A percentile compares a stretch with the other conserved stretches of the same genome.
These are phyloP conservation scores for Panaeolus papilionaceus DNA, from an alignment of 768 basidiomycete species.

Conservation along the genomic window DNA sequence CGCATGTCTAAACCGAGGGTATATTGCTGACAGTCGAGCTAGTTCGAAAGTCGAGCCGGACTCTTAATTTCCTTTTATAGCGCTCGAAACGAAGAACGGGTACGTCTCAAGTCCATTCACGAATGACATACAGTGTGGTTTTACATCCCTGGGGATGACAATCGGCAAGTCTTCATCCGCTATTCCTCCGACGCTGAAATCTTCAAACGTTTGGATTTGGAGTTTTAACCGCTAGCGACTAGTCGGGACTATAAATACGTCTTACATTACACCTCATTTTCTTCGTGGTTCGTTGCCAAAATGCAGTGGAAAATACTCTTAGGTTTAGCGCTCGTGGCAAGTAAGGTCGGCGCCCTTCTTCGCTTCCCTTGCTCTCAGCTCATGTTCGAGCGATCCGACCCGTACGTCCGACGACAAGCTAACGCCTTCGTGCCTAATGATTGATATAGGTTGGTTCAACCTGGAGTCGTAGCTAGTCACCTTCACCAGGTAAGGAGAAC, in stretches of 20 bases:
- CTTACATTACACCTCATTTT: neutral
- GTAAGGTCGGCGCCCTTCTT: conserved; percentile 24
- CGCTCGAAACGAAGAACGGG: neutral
- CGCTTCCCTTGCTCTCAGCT: conserved; percentile 32
- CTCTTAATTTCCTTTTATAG: neutral
- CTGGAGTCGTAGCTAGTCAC: conserved; percentile 26
- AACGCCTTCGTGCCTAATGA: neutral
- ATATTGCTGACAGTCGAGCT: neutral
- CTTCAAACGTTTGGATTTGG: neutral
- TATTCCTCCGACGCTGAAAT: neutral
- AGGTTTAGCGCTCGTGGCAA: conserved; percentile 10
- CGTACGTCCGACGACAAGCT: conserved; percentile 17
- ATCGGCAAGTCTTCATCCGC: neutral
- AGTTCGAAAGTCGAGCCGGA: neutral
- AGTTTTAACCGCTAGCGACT: neutral
- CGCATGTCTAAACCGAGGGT: neutral
- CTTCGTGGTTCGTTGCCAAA: neutral
- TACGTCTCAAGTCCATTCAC: neutral
- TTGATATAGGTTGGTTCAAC: conserved; percentile 23
- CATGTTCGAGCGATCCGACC: conserved; percentile 29
- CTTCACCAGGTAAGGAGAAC: conserved; percentile 22
- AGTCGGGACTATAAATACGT: neutral
- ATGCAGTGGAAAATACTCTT: conserved; percentile 12
- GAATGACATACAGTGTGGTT: neutral
- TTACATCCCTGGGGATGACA: neutral